A percentile compares a stretch with the other conserved stretches of the same genome.
Conservation (phyloP, 768 basidiomycete species). For the Xerocomellus chrysenteron region DNA sequence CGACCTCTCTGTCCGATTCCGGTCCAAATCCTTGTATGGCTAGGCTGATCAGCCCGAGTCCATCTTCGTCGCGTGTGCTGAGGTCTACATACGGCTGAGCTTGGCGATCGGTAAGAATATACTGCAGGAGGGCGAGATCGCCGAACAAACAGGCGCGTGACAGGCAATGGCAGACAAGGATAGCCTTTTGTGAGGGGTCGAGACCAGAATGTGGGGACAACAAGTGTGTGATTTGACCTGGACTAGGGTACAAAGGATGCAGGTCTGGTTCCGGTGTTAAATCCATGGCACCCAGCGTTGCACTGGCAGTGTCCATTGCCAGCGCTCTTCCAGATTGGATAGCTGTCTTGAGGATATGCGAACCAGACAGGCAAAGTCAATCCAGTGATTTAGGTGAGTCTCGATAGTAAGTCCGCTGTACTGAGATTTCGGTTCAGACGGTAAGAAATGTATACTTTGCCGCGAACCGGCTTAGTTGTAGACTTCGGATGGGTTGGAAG, state of each 20-base stretch:
- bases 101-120: constrained; percentile 66
- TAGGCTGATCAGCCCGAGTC: constrained; percentile 73
- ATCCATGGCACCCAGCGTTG: constrained; percentile 43
- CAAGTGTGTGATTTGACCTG: constrained; percentile 57
- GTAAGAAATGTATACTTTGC: constrained; percentile 8
- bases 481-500: constrained; percentile 4
- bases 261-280: constrained; percentile 77
- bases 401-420: constrained; percentile 2
- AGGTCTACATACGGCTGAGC: constrained; percentile 70
- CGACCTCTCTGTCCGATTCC: constrained; percentile 80
- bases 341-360: constrained; percentile 4
- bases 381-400: constrained; percentile 4
- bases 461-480: constrained; percentile 4
- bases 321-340: not conserved
- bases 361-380: constrained; percentile 7
- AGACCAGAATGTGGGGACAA: constrained; percentile 70
- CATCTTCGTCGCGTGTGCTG: constrained; percentile 77
- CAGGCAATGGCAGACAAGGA: constrained; percentile 73
- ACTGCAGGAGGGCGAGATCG: constrained; percentile 69
- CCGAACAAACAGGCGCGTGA: constrained; percentile 76
- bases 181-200: constrained; percentile 60
- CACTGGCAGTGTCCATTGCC: constrained; percentile 30
- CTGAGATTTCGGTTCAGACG: constrained; percentile 20
- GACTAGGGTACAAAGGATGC: constrained; percentile 74
- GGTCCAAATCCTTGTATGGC: constrained; percentile 81